Evolutionary conservation across 1,284 basidiomycete genomes (phyloP), one percentile per base, ranked within the genome.

Genomic region (Rhodotorula mucilaginosa): DNA sequence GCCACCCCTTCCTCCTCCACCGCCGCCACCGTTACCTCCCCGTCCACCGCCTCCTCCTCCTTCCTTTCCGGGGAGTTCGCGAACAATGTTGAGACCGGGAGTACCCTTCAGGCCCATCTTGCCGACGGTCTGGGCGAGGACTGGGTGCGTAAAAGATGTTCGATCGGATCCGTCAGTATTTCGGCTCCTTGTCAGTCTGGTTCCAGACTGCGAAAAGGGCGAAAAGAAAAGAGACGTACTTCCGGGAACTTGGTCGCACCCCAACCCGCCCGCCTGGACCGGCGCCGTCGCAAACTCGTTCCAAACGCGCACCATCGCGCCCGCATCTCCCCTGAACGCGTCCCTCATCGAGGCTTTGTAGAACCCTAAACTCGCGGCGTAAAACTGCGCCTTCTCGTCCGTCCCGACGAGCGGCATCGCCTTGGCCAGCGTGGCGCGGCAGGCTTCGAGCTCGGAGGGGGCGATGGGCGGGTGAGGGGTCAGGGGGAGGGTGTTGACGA

Each of bases 21-120:
- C 79, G 88, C 90, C 74, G 94, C 93, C 49, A 92, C 93, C 70
- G 95, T 93, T 71, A 89, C 88, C 72, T 84, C 84, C 13, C 83
- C 83, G 78, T 87, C 88, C 81, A 84, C 34, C 34, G 6, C 88
- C 81, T 84, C 88, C 71, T 31, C 60, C 64, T 6, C 61, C 64
- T 16, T 61, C 60, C 15, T 64, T 61, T 31, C 67, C 68, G 0
- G 66, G 68, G 39, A 74, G 62, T 3, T 52, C 69, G 12, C 21
- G 29, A 54, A 80, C 79, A 58, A 83, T 65, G 61, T 85, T 83
- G 52, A 86, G 70, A 31, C 86, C 86, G 39, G 76, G 79, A 18
- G 84, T 82, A 0, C 86, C 86, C 76, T 83, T 85, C 77, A 89
- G 79, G 5, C 84, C 84, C 84, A 89, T 88, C 83, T 85, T 88